Evolutionary conservation across 495 filamentous ascomycete species (phyloP).

Genomic region (Aspergillus avenaceus): DNA sequence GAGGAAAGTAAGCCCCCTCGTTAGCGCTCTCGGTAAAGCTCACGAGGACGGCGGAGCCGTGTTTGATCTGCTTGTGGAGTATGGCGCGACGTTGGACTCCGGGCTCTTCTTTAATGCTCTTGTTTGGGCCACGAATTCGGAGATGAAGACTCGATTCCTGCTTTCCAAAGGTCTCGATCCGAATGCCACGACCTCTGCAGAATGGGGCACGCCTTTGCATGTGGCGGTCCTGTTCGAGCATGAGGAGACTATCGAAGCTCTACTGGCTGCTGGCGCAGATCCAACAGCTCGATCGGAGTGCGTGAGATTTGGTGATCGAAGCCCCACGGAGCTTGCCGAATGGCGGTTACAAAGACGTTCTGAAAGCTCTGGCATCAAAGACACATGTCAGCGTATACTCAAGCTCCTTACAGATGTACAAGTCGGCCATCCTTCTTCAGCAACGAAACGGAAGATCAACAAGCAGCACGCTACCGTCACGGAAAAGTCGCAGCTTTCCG

Average conservation of each 20-base stretch:
- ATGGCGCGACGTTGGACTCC: constrained; percentile 4
- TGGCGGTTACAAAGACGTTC: background rate
- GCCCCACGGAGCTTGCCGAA: background rate
- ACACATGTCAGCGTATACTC: background rate
- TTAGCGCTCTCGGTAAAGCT: background rate
- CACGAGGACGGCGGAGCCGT: background rate
- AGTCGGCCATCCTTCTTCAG: background rate
- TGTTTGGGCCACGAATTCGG: background rate
- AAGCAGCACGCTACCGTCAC: too few species aligned
- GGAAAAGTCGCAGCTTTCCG: too few species aligned
- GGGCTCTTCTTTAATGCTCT: constrained; percentile 9
- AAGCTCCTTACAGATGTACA: background rate
- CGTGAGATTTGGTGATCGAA: background rate
- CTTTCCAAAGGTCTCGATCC: constrained; percentile 14
- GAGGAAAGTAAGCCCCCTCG: background rate
- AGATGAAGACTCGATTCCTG: constrained; percentile 11
- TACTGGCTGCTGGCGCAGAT: constrained; percentile 14
- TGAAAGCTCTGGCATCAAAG: background rate
- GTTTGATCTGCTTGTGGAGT: constrained; percentile 9
- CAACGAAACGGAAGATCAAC: background rate
- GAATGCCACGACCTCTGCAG: constrained; percentile 5
- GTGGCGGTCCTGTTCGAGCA: constrained; percentile 1
- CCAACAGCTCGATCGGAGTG: constrained; percentile 4
- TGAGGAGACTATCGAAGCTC: constrained; percentile 3
- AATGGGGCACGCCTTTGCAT: constrained; percentile 13